phyloP scores from a whole-genome alignment of 106 monocot genomes.

The Dendrobium nobile region DNA sequence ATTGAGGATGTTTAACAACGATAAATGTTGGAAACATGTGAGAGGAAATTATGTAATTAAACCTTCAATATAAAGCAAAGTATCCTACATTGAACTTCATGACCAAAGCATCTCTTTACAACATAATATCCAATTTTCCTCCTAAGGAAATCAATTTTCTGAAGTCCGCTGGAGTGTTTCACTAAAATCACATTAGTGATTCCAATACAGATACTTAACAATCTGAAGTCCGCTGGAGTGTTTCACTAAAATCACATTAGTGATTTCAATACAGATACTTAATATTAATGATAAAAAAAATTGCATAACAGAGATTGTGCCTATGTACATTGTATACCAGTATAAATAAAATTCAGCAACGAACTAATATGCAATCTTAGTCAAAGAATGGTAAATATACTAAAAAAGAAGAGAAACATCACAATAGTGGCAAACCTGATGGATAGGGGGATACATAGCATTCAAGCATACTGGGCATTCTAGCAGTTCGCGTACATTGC shows the following conservation, averaged over 20 bases:
- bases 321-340: neutral
- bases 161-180: neutral
- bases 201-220: neutral
- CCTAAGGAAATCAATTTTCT: neutral
- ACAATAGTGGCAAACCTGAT: constrained; percentile 44
- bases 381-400: neutral
- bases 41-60: neutral
- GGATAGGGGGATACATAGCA: constrained; percentile 98
- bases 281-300: neutral
- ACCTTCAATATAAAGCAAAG: neutral
- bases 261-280: neutral
- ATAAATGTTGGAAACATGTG: neutral
- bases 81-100: neutral
- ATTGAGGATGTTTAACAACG: neutral
- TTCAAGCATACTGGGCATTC: constrained; percentile 95
- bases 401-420: neutral
- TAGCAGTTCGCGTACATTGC: constrained; percentile 80
- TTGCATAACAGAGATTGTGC: neutral
- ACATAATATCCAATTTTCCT: neutral
- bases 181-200: neutral
- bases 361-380: neutral
- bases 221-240: neutral
- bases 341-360: neutral
- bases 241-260: neutral
- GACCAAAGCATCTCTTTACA: neutral